These are phyloP conservation scores for Debaryomyces maramus DNA, from an alignment of 805 yeast genomes.

Conservation along the genomic window DNA sequence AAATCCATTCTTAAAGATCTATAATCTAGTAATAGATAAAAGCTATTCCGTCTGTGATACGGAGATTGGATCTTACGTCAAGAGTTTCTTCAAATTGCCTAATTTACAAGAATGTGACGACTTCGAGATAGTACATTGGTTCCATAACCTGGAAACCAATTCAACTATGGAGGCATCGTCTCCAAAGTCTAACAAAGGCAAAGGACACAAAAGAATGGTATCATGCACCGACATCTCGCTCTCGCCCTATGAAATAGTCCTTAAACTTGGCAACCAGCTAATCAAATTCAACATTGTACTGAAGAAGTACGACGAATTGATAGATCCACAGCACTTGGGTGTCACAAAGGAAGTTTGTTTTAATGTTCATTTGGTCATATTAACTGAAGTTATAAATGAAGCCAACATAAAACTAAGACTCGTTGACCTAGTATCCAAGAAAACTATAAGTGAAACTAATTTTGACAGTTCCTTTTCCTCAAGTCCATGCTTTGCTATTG, in stretches of 20 bases:
- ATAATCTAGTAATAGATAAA: slow-evolving; percentile 12
- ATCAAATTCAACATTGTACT: slow-evolving; percentile 16
- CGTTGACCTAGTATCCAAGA: slow-evolving; percentile 2
- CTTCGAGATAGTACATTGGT: slow-evolving; percentile 18
- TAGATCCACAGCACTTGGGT: slow-evolving; percentile 2
- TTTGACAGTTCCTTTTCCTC: not conserved
- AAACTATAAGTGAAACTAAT: slow-evolving; percentile 1
- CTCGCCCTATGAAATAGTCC: slow-evolving; percentile 16
- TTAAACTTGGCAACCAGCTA: slow-evolving; percentile 15
- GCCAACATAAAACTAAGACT: slow-evolving; percentile 3
- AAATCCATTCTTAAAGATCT: slow-evolving; percentile 12
- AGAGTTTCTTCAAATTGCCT: slow-evolving; percentile 12
- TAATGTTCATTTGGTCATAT: not conserved
- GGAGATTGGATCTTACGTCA: slow-evolving; percentile 19
- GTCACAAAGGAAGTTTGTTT: slow-evolving; percentile 1
- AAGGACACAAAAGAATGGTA: slow-evolving; percentile 7
- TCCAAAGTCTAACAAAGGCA: slow-evolving; percentile 6
- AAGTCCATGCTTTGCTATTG: not conserved
- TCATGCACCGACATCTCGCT: slow-evolving; percentile 12
- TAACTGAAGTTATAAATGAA: slow-evolving; percentile 2
- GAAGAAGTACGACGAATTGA: slow-evolving; percentile 10
- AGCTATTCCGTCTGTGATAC: slow-evolving; percentile 8
- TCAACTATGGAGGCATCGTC: slow-evolving; percentile 4
- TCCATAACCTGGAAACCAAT: slow-evolving; percentile 2
- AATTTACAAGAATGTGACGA: slow-evolving; percentile 4